These are phyloP conservation scores for Apiotrichum siamense DNA, from an alignment of 1,284 basidiomycete genomes.

Conservation along the genomic window DNA sequence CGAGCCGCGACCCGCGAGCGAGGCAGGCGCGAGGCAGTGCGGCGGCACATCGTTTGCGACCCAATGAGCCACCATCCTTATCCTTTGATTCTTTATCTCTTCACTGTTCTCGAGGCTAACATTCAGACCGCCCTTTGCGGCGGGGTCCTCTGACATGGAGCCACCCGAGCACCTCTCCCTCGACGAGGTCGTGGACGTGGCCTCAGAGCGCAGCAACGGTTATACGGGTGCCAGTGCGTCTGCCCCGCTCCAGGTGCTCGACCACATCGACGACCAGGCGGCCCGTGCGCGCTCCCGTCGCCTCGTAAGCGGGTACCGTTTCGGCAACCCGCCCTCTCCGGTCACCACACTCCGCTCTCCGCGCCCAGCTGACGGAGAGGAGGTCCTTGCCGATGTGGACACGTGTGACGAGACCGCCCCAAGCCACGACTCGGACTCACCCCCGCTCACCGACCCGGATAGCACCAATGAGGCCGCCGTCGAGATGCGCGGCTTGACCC, in stretches of 20 bases:
- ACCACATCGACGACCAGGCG: slow-evolving; percentile 28
- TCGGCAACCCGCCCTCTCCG: slow-evolving; percentile 39
- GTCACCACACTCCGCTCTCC: background rate
- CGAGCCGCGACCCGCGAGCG: no score
- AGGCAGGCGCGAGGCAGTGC: no score
- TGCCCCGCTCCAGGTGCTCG: background rate
- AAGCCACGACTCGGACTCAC: slow-evolving; percentile 19
- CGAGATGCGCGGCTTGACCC: background rate
- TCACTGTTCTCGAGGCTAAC: background rate
- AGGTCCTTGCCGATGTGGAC: background rate
- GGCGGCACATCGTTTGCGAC: no score
- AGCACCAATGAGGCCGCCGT: background rate
- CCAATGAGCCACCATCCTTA: background rate
- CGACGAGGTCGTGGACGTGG: slow-evolving; percentile 6
- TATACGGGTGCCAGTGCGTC: background rate
- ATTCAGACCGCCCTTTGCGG: slow-evolving; percentile 5
- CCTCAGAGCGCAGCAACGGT: no score
- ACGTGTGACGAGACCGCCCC: background rate
- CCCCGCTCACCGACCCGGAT: slow-evolving; percentile 28
- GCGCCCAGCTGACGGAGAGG: background rate
- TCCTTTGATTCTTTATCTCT: background rate
- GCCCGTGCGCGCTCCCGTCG: slow-evolving; percentile 33
- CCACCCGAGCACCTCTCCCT: slow-evolving; percentile 29
- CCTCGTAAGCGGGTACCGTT: slow-evolving; percentile 42
- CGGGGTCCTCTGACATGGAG: slow-evolving; percentile 29